Conservation (phyloP, 768 basidiomycete genomes). For the Podaxis sp. region DNA sequence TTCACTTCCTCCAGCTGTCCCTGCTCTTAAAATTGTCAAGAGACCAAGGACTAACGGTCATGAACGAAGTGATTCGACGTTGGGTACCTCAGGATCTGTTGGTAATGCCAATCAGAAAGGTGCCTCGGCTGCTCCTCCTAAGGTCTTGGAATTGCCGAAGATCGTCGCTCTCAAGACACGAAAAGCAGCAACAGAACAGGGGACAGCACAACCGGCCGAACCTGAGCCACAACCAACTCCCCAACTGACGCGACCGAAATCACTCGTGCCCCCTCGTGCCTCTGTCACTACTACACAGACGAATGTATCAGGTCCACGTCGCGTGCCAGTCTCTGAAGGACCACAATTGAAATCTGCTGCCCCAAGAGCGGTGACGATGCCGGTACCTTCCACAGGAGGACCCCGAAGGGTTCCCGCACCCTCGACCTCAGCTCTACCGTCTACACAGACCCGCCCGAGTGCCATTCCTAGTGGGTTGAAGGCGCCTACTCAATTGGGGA, state of each 20-base stretch:
- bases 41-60: constrained; percentile 22
- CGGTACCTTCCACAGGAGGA: constrained; percentile 12
- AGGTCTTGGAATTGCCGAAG: neutral
- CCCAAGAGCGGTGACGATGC: constrained; percentile 15
- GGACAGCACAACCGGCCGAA: neutral
- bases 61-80: constrained; percentile 8
- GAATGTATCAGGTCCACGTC: constrained; percentile 26
- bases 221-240: neutral
- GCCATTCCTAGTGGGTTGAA: constrained; percentile 21
- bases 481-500: constrained; percentile 25
- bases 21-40: constrained; percentile 51
- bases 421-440: neutral
- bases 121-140: neutral
- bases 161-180: neutral
- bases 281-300: neutral
- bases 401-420: constrained; percentile 6
- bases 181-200: neutral
- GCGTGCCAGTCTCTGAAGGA: constrained; percentile 30
- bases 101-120: neutral
- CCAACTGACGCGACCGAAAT: neutral
- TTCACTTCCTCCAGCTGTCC: constrained; percentile 36
- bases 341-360: constrained; percentile 19
- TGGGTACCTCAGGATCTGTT: neutral
- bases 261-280: constrained; percentile 3
- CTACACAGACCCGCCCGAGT: constrained; percentile 1